A percentile compares a stretch with the other conserved stretches of the same genome.
Evolutionary conservation across 140 eudicot species (phyloP).

Genomic region (Anethum foeniculum): DNA sequence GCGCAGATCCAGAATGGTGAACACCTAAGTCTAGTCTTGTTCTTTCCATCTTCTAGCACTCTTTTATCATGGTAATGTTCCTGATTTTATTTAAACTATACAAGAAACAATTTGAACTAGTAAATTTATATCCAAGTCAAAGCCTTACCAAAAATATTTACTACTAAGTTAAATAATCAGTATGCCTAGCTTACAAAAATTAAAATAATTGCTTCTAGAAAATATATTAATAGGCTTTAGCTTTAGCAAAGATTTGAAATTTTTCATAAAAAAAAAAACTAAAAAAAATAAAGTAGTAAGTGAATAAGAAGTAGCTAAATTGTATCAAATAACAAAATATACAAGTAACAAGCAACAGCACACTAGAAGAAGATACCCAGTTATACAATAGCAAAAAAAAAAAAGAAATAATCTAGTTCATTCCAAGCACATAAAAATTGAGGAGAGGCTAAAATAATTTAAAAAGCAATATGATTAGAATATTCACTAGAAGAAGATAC

Average conservation of each 20-base stretch:
- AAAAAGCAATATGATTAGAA: no score
- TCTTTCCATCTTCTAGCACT: slow-evolving; percentile 8
- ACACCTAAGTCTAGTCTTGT: slow-evolving; percentile 31
- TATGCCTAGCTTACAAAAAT: not conserved
- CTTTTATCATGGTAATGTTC: not conserved
- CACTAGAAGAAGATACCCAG: not conserved
- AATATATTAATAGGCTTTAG: not conserved
- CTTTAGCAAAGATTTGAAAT: not conserved
- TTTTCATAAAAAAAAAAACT: no score
- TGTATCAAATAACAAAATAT: not conserved
- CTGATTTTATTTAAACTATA: not conserved
- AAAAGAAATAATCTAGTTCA: no score
- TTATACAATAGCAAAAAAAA: not conserved
- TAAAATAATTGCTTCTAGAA: not conserved
- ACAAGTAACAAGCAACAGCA: not conserved
- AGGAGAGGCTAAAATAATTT: no score
- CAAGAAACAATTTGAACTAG: not conserved
- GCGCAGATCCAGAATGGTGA: slow-evolving; percentile 41
- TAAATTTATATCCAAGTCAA: not conserved
- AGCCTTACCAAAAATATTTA: not conserved
- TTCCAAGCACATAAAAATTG: no score
- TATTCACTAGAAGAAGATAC: not conserved
- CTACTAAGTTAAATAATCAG: no score
- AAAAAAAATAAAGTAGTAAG: not conserved
- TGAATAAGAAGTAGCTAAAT: not conserved